Percentiles rank a stretch among this genome's conserved stretches.
Conservation (phyloP, 805 yeast genomes). For the Sugiyamaella smithiae region DNA sequence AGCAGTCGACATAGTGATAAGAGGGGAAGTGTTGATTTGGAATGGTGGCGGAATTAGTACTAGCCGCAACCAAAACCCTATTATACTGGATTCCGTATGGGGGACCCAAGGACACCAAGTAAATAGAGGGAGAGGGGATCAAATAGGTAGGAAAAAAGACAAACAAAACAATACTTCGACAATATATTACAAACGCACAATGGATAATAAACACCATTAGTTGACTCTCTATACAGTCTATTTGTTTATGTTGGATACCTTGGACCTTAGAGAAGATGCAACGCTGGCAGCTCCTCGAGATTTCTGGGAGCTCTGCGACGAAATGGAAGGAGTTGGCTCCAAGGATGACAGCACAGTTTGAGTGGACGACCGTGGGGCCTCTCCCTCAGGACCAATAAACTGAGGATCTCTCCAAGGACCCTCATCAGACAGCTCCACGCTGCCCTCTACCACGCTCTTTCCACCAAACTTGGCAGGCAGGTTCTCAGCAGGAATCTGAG, state of each 20-base stretch:
- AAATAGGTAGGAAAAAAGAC: too few relatives aligned
- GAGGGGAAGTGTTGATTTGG: constrained; percentile 1
- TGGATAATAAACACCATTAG: too few relatives aligned
- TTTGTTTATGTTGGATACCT: not conserved
- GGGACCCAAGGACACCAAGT: too few relatives aligned
- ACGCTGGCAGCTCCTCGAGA: not conserved
- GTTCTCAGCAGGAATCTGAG: constrained; percentile 91
- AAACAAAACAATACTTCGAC: too few relatives aligned
- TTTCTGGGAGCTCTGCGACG: not conserved
- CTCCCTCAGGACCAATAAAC: constrained; percentile 93
- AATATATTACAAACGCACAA: too few relatives aligned
- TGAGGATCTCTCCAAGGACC: constrained; percentile 97
- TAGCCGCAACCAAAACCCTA: too few relatives aligned
- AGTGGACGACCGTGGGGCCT: constrained; percentile 55
- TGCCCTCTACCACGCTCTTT: constrained; percentile 56
- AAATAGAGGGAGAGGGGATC: too few relatives aligned
- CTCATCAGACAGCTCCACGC: constrained; percentile 79
- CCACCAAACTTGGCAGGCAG: constrained; percentile 94
- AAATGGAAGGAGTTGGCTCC: not conserved
- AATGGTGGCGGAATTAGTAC: not conserved
- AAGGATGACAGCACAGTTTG: not conserved
- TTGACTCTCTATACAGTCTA: constrained; percentile 7
- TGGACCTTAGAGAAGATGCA: not conserved
- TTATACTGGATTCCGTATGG: too few relatives aligned
- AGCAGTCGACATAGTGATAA: constrained; percentile 78